Conservation (phyloP, 371 early-diverging fungal genomes). For the Mortierella sp. region DNA sequence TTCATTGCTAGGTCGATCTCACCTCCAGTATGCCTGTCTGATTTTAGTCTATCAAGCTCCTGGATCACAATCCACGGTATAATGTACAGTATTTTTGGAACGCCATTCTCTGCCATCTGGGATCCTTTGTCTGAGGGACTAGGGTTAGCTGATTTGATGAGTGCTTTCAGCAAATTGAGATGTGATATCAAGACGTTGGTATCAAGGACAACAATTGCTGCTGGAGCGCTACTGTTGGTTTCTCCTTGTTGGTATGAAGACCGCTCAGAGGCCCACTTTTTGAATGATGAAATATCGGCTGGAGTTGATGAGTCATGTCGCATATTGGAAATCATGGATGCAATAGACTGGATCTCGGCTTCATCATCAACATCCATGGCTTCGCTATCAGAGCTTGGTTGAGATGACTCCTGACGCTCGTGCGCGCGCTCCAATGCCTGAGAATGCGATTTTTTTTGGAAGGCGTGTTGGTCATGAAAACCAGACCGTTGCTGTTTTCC, state of each 20-base stretch:
- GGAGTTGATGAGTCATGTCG: constrained; percentile 23
- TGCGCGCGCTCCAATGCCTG: too few species aligned
- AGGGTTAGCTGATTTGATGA: constrained; percentile 12
- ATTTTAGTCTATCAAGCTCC: constrained; percentile 53
- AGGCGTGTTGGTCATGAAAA: too few species aligned
- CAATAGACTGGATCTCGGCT: constrained; percentile 19
- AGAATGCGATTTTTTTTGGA: too few species aligned
- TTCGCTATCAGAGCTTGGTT: constrained; percentile 5
- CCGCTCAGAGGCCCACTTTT: constrained; percentile 21
- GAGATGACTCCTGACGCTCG: too few species aligned
- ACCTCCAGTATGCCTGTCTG: background rate
- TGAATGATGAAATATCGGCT: constrained; percentile 6
- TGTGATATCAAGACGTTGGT: constrained; percentile 55
- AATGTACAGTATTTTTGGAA: constrained; percentile 28
- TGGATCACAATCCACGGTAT: constrained; percentile 56
- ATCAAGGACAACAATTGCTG: constrained; percentile 48
- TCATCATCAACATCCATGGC: constrained; percentile 51
- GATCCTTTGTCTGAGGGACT: constrained; percentile 12
- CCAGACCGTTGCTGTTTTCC: too few species aligned
- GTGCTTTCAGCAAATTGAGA: constrained; percentile 46
- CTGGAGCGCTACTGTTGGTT: constrained; percentile 1
- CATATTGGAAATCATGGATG: constrained; percentile 39
- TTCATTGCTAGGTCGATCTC: constrained; percentile 30
- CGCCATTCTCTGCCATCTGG: background rate
- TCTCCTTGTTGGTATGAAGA: too few species aligned